Evolutionary conservation across 2,329 filamentous ascomycete genomes (phyloP).

Genomic region (Ophiosphaerella herpotricha): DNA sequence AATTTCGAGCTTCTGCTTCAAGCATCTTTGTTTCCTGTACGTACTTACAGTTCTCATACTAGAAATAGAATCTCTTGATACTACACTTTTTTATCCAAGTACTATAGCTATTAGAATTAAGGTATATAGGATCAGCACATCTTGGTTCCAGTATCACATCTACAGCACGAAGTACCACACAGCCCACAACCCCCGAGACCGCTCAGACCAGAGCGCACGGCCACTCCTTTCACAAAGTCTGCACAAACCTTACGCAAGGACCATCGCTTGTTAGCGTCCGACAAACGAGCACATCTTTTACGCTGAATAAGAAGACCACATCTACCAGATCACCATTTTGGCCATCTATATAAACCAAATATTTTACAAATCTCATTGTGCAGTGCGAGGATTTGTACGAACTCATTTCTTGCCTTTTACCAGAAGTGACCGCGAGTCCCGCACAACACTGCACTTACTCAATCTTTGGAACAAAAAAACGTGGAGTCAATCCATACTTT

Average conservation of each 20-base stretch:
- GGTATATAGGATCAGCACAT: too few relatives aligned
- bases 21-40: too few relatives aligned
- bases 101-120: too few relatives aligned
- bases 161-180: too few relatives aligned
- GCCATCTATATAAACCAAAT: slow-evolving; percentile 21
- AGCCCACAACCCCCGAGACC: too few relatives aligned
- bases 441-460: slow-evolving; percentile 61
- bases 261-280: slow-evolving; percentile 1
- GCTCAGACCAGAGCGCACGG: slow-evolving; percentile 11
- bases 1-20: too few relatives aligned
- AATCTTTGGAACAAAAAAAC: slow-evolving; percentile 60
- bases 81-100: too few relatives aligned
- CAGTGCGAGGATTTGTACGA: slow-evolving; percentile 73
- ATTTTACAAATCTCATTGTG: slow-evolving; percentile 38
- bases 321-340: too few relatives aligned
- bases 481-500: slow-evolving; percentile 53
- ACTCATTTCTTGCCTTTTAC: slow-evolving; percentile 81
- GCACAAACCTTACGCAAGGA: not conserved
- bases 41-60: too few relatives aligned
- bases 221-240: slow-evolving; percentile 3
- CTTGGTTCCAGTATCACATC: too few relatives aligned
- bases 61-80: too few relatives aligned
- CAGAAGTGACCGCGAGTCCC: slow-evolving; percentile 75
- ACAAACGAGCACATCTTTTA: not conserved
- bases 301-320: not conserved